Base-by-base conservation (phyloP, 257 asterid genomes). In the Solanum arcanum region DNA sequence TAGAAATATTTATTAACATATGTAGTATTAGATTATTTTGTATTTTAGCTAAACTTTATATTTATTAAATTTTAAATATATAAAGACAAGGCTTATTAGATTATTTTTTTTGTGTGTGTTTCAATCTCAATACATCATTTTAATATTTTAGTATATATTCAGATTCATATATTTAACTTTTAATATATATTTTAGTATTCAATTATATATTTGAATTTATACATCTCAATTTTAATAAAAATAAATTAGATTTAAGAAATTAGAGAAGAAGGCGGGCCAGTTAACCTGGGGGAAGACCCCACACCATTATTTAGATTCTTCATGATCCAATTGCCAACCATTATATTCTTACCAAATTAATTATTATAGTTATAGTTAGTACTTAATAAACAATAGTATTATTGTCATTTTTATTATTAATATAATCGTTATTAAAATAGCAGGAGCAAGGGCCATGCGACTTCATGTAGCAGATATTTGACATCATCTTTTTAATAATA, bases 251-350 rank as follows among this genome's bases (percentile, higher is more conserved):
- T 8, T 4, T 64, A 6, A 23, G 88, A 91, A 88, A 72, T 86
- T 74, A 68, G 88, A 88, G 92, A 46, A 90, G 86, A 86, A 86
- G 41, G 80, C 86, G 86, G 92, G 85, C 90, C 90, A 89, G 89
- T 82, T 81, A 66, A 39, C 81, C 84, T 66, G 86, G 91, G 91
- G 69, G 77, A 27, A 35, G 83, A 78, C 84, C 84, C 64, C 66
- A 90, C 92, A 64, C 52, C 60, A 9, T 62, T 46, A 77, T 70
- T 74, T 44, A 33, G 90, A 86, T 70, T 84, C 85, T 49, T 41
- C 64, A 68, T 52, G 25, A 47, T 86, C 89, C 77, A 89, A 86
- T 86, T 35, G 86, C 73, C 84, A 39, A 52, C 87, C 31, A 83
- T 78, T 83, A 87, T 70, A 87, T 56, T 69, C 35, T 80, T n/a